Conservation (phyloP, 2,329 filamentous ascomycete genomes). For the Neofusicoccum sp. region DNA sequence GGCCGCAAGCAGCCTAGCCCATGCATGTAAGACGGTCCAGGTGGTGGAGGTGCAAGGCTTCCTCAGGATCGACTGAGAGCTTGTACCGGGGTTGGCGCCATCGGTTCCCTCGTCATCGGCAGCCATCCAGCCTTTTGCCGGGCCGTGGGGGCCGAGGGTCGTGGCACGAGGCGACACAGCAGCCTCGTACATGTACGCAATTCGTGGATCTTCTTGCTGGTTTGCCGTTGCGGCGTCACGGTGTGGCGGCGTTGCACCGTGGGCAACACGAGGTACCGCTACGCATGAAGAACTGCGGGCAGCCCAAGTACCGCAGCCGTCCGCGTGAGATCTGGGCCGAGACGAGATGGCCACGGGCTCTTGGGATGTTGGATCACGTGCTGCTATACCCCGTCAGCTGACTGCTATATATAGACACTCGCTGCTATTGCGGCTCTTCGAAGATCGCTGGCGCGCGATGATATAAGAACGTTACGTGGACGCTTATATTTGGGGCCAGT, state of each 20-base stretch:
- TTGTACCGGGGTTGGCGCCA: neutral
- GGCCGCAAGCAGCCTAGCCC: neutral
- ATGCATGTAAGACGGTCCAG: conserved; percentile 12
- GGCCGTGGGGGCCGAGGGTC: neutral
- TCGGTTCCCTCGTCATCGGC: neutral
- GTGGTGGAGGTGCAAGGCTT: neutral
- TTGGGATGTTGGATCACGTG: too few relatives aligned
- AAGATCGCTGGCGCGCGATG: neutral
- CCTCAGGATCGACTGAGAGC: too few relatives aligned
- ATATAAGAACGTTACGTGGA: conserved; percentile 6
- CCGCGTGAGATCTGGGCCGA: too few relatives aligned
- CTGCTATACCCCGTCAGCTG: neutral
- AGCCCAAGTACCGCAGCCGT: too few relatives aligned
- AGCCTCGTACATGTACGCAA: conserved; percentile 40
- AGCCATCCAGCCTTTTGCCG: neutral
- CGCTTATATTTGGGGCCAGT: neutral
- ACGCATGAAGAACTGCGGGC: too few relatives aligned
- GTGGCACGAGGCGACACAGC: neutral
- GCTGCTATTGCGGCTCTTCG: neutral
- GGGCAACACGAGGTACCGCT: neutral
- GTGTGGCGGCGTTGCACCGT: neutral
- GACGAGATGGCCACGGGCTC: too few relatives aligned
- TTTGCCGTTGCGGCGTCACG: neutral
- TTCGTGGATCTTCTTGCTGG: neutral
- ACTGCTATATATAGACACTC: neutral